phyloP scores from a whole-genome alignment of 768 basidiomycete species.

The Pholiota conissans region DNA sequence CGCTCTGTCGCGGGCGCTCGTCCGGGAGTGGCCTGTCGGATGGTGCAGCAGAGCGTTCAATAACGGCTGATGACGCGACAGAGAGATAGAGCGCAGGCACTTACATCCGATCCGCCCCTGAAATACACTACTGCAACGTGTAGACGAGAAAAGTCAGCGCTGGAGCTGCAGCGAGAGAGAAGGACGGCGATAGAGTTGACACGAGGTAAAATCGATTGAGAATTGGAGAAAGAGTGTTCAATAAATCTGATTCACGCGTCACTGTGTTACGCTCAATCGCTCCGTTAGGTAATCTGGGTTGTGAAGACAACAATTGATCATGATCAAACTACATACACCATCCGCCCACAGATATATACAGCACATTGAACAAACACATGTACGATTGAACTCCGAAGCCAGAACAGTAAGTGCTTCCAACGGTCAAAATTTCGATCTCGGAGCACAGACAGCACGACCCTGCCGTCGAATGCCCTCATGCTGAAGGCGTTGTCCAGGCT shows the following conservation, averaged over 20 bases:
- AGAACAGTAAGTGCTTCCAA: too few relatives aligned
- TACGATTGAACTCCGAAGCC: too few relatives aligned
- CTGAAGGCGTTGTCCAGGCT: too few relatives aligned
- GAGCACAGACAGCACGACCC: too few relatives aligned
- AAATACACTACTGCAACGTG: slow-evolving; percentile 2
- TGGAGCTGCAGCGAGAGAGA: not conserved
- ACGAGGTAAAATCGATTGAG: not conserved
- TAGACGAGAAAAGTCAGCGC: not conserved
- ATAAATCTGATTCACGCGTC: not conserved
- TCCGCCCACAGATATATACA: too few relatives aligned
- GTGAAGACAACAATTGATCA: too few relatives aligned
- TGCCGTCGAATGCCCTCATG: too few relatives aligned
- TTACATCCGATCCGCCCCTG: slow-evolving; percentile 31
- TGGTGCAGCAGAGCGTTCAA: slow-evolving; percentile 15
- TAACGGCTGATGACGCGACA: slow-evolving; percentile 19
- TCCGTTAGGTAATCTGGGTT: too few relatives aligned
- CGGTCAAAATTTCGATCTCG: too few relatives aligned
- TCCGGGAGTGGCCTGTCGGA: slow-evolving; percentile 76
- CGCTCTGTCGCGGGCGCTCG: slow-evolving; percentile 83
- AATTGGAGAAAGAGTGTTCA: not conserved
- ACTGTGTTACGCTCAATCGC: too few relatives aligned
- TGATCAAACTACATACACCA: too few relatives aligned
- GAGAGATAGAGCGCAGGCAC: slow-evolving; percentile 13
- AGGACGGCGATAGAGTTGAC: not conserved
- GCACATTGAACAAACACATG: too few relatives aligned